Evolutionary conservation across 306 rosid genomes (phyloP).

Genomic region (Bauhinia variegata): DNA sequence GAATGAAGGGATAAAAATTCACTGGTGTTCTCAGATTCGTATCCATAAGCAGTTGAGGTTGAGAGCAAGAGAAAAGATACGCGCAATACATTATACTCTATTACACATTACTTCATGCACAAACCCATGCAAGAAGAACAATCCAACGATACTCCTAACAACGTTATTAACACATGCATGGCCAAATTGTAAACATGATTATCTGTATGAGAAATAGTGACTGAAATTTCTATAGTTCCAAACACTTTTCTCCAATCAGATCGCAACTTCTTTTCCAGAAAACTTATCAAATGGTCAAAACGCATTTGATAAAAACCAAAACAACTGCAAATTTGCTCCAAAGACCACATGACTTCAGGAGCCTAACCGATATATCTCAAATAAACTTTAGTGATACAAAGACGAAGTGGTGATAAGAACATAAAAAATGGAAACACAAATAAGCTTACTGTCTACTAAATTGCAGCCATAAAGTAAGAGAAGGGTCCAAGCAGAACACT

Average conservation of each 20-base stretch:
- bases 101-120: background rate
- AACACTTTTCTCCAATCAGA: background rate
- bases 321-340: background rate
- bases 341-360: slow-evolving; percentile 29
- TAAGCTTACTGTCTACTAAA: background rate
- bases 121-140: background rate
- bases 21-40: too few relatives aligned
- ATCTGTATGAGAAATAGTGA: background rate
- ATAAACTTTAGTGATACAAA: too few relatives aligned
- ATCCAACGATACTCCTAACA: too few relatives aligned
- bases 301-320: background rate
- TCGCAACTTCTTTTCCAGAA: background rate
- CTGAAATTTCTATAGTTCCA: background rate
- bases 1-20: too few relatives aligned
- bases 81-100: too few relatives aligned
- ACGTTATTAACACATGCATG: slow-evolving; percentile 25
- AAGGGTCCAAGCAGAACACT: background rate
- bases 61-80: too few relatives aligned
- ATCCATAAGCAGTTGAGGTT: too few relatives aligned
- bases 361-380: slow-evolving; percentile 2
- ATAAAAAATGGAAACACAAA: background rate
- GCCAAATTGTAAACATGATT: slow-evolving; percentile 5
- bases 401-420: background rate
- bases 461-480: background rate
- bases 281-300: background rate